Conservation (phyloP, 345 rosid species). For the Populus euphratica region DNA sequence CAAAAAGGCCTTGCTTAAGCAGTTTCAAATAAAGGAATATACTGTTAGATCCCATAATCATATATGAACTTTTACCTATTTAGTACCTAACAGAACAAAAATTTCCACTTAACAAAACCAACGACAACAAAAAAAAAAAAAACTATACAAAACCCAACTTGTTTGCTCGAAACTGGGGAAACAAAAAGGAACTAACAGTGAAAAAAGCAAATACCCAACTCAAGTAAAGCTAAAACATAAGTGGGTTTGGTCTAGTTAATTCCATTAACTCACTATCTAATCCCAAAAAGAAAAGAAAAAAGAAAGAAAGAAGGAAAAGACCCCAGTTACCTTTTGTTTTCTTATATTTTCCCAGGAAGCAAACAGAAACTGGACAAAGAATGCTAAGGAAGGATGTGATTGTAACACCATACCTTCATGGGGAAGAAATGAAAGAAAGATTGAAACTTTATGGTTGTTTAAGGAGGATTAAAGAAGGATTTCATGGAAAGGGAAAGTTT, state of each 20-base stretch:
- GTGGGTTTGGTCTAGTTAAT: not conserved
- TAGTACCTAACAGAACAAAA: not conserved
- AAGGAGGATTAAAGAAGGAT: constrained; percentile 6
- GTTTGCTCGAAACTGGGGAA: not conserved
- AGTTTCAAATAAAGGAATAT: not conserved
- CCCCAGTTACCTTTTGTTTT: not conserved
- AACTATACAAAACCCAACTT: not conserved
- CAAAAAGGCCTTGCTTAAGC: not conserved
- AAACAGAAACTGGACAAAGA: constrained; percentile 1
- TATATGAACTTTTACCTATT: not conserved
- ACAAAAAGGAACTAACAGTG: not conserved
- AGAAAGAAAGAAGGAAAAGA: not conserved
- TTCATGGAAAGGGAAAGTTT: not conserved
- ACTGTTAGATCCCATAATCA: not conserved
- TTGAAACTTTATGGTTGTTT: not conserved
- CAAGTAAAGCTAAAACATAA: not conserved
- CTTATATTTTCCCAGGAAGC: not conserved
- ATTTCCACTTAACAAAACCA: not conserved
- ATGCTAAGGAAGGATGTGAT: not conserved
- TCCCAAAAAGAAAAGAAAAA: not conserved
- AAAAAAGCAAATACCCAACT: not conserved
- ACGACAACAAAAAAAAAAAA: not conserved
- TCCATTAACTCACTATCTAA: not conserved
- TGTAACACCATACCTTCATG: constrained; percentile 8
- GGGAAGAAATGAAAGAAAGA: not conserved